These are phyloP conservation scores for Jacaranda copaia DNA, from an alignment of 257 asterid species.

Conservation along the genomic window DNA sequence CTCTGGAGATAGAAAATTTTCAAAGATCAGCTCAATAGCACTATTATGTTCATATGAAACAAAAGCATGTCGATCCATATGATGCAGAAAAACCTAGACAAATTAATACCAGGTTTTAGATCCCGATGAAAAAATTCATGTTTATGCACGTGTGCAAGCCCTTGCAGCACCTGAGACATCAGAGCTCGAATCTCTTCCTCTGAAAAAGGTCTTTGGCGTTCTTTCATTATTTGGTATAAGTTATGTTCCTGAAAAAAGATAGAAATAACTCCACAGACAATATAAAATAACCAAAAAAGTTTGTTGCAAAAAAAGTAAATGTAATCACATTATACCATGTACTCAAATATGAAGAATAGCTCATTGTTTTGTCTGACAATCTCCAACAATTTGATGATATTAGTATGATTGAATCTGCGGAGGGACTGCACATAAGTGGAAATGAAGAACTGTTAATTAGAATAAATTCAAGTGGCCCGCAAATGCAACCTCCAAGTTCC, in stretches of 20 bases:
- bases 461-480: conserved; percentile 14
- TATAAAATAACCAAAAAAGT: neutral
- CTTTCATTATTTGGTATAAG: conserved; percentile 87
- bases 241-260: conserved; percentile 69
- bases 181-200: conserved; percentile 86
- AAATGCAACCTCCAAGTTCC: conserved; percentile 14
- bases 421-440: conserved; percentile 71
- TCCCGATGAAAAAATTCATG: conserved; percentile 92
- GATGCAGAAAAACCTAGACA: conserved; percentile 23
- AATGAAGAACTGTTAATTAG: conserved; percentile 29
- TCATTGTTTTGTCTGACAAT: conserved; percentile 90
- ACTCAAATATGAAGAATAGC: conserved; percentile 93
- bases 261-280: neutral
- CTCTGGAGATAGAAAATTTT: conserved; percentile 55
- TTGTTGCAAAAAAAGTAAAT: conserved; percentile 19
- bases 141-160: conserved; percentile 87
- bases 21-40: conserved; percentile 32
- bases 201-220: conserved; percentile 63
- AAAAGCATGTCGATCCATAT: conserved; percentile 1
- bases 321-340: conserved; percentile 68
- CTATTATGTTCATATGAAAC: conserved; percentile 1
- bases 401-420: conserved; percentile 80
- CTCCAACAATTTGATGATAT: conserved; percentile 91
- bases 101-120: conserved; percentile 86
- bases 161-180: conserved; percentile 90